Evolutionary conservation across 2,329 filamentous ascomycete species (phyloP).

Genomic region (Achaetomium macrosporum): DNA sequence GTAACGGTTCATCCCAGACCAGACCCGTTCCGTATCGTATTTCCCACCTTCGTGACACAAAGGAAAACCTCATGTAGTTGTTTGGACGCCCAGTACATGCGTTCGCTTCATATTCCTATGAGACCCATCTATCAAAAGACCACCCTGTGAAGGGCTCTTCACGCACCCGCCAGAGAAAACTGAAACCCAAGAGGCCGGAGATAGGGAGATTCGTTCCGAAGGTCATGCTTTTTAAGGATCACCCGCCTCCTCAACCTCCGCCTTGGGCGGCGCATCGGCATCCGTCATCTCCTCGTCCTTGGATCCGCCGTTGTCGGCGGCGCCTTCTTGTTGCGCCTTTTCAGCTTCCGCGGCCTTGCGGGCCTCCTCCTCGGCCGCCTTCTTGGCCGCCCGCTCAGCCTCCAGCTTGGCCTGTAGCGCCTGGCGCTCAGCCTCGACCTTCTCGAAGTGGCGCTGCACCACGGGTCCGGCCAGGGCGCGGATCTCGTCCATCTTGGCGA

Average conservation of each 20-base stretch:
- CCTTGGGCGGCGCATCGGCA: conserved; percentile 46
- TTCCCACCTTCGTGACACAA: too few relatives aligned
- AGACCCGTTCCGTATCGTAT: too few relatives aligned
- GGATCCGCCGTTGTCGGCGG: conserved; percentile 29
- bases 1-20: too few relatives aligned
- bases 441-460: conserved; percentile 91
- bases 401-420: conserved; percentile 71
- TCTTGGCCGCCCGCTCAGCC: conserved; percentile 71
- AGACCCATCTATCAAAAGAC: conserved; percentile 22
- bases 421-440: conserved; percentile 80
- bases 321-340: conserved; percentile 40
- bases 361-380: conserved; percentile 52
- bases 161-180: conserved; percentile 3
- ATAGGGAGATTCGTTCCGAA: not conserved
- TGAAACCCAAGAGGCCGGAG: not conserved
- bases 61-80: too few relatives aligned
- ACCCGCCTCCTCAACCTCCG: conserved; percentile 43
- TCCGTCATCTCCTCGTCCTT: conserved; percentile 61
- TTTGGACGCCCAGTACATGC: conserved; percentile 21
- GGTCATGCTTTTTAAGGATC: conserved; percentile 14
- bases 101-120: conserved; percentile 23
- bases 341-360: conserved; percentile 48
- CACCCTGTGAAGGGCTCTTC: conserved; percentile 13
- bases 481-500: conserved; percentile 94
- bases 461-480: conserved; percentile 85